Conservation (phyloP, 2,329 filamentous ascomycete genomes). For the Aspergillus sp. region DNA sequence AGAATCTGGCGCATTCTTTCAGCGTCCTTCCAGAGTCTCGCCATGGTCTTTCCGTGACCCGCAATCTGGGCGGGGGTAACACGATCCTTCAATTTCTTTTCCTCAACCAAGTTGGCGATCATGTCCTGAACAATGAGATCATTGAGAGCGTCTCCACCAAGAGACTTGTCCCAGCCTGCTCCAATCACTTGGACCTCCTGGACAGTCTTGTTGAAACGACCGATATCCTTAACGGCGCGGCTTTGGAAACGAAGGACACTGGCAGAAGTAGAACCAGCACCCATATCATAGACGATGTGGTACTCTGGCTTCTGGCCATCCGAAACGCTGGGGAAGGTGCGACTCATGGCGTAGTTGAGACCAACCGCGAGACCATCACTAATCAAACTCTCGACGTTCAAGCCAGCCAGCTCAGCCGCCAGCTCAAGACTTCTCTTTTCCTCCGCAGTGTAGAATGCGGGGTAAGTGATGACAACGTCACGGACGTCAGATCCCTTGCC, state of each 20-base stretch:
- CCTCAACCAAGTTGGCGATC: conserved; percentile 70
- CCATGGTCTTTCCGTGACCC: conserved; percentile 74
- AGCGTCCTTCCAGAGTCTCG: conserved; percentile 89
- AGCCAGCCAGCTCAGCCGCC: conserved; percentile 80
- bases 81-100: conserved; percentile 48
- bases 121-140: conserved; percentile 85
- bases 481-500: conserved; percentile 69
- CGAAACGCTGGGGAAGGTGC: conserved; percentile 79
- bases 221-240: conserved; percentile 81
- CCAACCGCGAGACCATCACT: conserved; percentile 90
- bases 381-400: conserved; percentile 79
- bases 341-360: conserved; percentile 87
- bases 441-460: conserved; percentile 82
- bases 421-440: conserved; percentile 83
- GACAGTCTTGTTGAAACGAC: conserved; percentile 91
- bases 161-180: conserved; percentile 78
- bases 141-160: conserved; percentile 88
- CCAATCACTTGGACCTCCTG: conserved; percentile 92
- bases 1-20: conserved; percentile 82
- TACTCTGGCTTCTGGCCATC: conserved; percentile 83
- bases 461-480: conserved; percentile 83
- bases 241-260: conserved; percentile 87
- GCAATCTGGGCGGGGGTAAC: conserved; percentile 46
- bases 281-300: conserved; percentile 96
- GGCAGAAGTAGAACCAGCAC: conserved; percentile 87